Base-by-base conservation (phyloP, 805 yeast species). In the Wickerhamomyces bovis region DNA sequence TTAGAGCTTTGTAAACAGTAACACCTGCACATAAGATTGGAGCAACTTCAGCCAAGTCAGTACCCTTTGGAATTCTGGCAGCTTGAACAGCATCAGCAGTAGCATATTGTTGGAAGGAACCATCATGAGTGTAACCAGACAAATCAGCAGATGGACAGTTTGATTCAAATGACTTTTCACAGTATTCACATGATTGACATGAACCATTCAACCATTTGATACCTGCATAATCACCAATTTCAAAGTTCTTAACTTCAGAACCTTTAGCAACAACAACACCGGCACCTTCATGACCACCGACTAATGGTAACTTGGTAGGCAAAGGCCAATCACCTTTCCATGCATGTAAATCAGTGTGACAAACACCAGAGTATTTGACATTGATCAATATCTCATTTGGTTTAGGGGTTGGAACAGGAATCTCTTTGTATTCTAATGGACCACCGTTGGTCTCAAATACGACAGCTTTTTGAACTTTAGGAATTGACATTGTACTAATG, bases 241-340 rank as follows among this genome's bases (percentile, higher is more conserved):
- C 70, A 70, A 80, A 80, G 54, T 78, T 79, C 45, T 67, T 71
- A 48, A 80, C 86, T 57, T 75, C 69, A 39, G 72, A 72, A 60
- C 86, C 86, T 63, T 72, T 68, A 43, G 76, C 83, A 51, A 80
- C 86, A 52, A 80, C 86, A 31, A 76, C 74, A 67, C 86, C 85
- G 42, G 85, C 84, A 71, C 86, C 86, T 67, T 80, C 86, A 66
- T 80, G 86, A 61, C 86, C 86, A 57, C 86, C 86, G 40, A 80
- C 83, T 56, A 80, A 69, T 38, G 85, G 85, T 56, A 80, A 69
- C 58, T 78, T 78, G 52, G 74, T 70, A 26, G 62, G 69, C 56
- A 78, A 64, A 44, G 83, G 82, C 84, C 83, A 78, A 58, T 78
- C 84, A 53, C 81, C 60, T 25, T 54, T 50, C 58, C 82, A 78